These are phyloP conservation scores for Forsythia suspensa DNA, from an alignment of 257 asterid species.

Conservation along the genomic window DNA sequence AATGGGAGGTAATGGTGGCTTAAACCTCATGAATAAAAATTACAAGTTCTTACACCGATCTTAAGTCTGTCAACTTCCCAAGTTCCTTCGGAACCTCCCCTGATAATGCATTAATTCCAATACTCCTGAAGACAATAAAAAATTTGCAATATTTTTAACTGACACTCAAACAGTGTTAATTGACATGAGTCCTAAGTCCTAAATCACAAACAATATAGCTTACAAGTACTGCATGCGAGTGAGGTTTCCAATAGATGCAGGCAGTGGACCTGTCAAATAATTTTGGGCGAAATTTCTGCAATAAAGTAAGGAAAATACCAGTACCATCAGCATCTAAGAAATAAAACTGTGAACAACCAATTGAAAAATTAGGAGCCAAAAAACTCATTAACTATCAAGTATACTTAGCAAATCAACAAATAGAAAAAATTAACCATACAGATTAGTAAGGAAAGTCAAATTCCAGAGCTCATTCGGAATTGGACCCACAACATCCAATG, in stretches of 20 bases:
- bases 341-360: background rate
- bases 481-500: slow-evolving; percentile 28
- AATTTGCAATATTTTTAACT: slow-evolving; percentile 1
- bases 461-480: slow-evolving; percentile 55
- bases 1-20: background rate
- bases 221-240: slow-evolving; percentile 30
- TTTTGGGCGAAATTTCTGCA: slow-evolving; percentile 35
- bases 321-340: background rate
- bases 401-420: too few species aligned
- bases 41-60: slow-evolving; percentile 44
- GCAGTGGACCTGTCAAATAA: slow-evolving; percentile 37
- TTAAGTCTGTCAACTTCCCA: slow-evolving; percentile 56
- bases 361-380: too few species aligned
- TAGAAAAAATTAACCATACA: slow-evolving; percentile 34
- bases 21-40: background rate
- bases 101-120: slow-evolving; percentile 61
- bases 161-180: too few species aligned
- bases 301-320: background rate
- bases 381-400: too few species aligned
- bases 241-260: slow-evolving; percentile 30
- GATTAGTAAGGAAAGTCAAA: slow-evolving; percentile 40
- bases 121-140: slow-evolving; percentile 31
- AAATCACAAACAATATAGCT: slow-evolving; percentile 5
- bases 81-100: slow-evolving; percentile 73
- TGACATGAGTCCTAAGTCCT: background rate